Evolutionary conservation across 176 grass and related monocot species (phyloP).

Genomic region (Oropetium thomaeum): DNA sequence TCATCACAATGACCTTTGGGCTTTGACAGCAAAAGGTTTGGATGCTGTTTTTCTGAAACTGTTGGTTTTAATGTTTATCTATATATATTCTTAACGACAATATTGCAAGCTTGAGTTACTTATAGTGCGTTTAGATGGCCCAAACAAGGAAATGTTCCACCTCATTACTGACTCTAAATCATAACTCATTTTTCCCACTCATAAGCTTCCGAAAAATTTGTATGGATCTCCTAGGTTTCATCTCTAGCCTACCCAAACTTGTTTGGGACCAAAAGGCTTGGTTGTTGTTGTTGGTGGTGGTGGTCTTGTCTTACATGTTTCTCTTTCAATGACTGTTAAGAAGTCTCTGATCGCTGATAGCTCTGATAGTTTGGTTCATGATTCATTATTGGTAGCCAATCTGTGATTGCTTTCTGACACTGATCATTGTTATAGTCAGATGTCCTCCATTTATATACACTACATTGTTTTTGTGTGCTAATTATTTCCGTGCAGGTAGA

Average conservation of each 20-base stretch:
- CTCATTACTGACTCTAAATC: no score
- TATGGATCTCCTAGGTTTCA: no score
- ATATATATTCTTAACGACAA: neutral
- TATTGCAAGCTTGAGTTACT: neutral
- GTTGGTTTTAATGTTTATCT: neutral
- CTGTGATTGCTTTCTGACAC: neutral
- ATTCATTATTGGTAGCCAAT: no score
- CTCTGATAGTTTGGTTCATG: no score
- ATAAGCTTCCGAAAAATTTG: no score
- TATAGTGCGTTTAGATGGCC: neutral
- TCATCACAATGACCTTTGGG: neutral
- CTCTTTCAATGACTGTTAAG: no score
- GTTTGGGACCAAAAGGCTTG: no score
- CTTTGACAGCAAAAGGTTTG: neutral
- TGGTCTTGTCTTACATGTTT: no score
- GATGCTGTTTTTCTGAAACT: conserved; percentile 1
- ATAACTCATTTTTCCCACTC: no score
- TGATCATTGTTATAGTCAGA: neutral
- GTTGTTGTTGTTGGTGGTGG: no score
- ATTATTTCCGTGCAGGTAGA: conserved; percentile 61
- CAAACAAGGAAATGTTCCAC: neutral
- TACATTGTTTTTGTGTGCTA: conserved; percentile 10
- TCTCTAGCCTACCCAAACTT: no score
- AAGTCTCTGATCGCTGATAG: no score
- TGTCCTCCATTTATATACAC: neutral